phyloP scores from a whole-genome alignment of 805 yeast species.

The Wickerhamomyces bisporus region DNA sequence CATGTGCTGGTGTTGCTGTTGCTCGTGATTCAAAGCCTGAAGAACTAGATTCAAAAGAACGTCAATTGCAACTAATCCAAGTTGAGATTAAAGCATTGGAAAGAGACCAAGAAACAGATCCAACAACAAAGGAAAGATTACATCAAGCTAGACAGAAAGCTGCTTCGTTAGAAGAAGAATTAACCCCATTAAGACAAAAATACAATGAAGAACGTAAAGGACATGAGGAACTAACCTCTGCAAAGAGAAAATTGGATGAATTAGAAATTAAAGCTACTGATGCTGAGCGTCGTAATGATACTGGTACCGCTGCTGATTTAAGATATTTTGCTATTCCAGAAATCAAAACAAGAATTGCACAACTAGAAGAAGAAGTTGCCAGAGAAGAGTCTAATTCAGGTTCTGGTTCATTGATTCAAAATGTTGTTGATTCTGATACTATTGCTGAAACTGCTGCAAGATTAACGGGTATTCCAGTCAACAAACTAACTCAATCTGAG shows the following conservation, averaged over 20 bases:
- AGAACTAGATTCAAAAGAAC: conserved; percentile 88
- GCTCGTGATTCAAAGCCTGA: conserved; percentile 98
- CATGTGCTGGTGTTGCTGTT: conserved; percentile 96
- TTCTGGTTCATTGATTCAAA: conserved; percentile 65
- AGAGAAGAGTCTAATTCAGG: conserved; percentile 66
- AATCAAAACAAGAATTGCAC: conserved; percentile 66
- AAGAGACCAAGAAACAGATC: conserved; percentile 84
- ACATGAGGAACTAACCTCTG: conserved; percentile 83
- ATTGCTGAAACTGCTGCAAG: conserved; percentile 97
- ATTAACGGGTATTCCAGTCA: conserved; percentile 94
- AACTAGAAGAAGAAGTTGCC: conserved; percentile 70
- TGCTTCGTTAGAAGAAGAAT: conserved; percentile 79
- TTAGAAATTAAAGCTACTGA: conserved; percentile 88
- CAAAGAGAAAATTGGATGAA: conserved; percentile 88
- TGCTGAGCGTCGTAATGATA: conserved; percentile 96
- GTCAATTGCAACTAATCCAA: conserved; percentile 84
- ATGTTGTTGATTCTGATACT: conserved; percentile 87
- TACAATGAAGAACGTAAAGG: conserved; percentile 85
- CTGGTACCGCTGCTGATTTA: conserved; percentile 90
- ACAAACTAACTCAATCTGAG: conserved; percentile 91
- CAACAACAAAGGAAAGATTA: conserved; percentile 81
- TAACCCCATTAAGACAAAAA: conserved; percentile 79
- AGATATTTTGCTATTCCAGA: conserved; percentile 98
- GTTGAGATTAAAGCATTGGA: conserved; percentile 96
- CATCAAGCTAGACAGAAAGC: conserved; percentile 70